phyloP scores from a whole-genome alignment of 371 early-diverging fungal genomes.

The Fennellomyces sp. region DNA sequence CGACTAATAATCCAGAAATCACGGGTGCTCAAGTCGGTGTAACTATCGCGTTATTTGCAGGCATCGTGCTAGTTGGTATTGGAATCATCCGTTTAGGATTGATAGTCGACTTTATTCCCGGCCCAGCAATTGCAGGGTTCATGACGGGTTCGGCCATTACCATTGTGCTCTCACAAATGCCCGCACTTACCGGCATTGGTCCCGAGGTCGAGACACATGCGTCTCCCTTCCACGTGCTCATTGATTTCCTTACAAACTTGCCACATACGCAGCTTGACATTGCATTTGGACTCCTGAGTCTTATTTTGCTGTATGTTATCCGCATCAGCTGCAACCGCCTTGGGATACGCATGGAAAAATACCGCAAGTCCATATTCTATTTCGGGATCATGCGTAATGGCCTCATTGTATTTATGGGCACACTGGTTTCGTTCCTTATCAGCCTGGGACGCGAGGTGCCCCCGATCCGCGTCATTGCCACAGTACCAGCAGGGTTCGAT shows the following conservation, averaged over 20 bases:
- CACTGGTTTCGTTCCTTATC: slow-evolving; percentile 39
- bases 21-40: slow-evolving; percentile 53
- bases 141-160: slow-evolving; percentile 76
- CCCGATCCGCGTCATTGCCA: slow-evolving; percentile 58
- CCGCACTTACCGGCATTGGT: slow-evolving; percentile 73
- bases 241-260: slow-evolving; percentile 43
- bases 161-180: slow-evolving; percentile 74
- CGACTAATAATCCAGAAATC: slow-evolving; percentile 18
- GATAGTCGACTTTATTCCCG: slow-evolving; percentile 85
- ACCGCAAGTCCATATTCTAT: slow-evolving; percentile 38
- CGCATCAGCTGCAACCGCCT: slow-evolving; percentile 25
- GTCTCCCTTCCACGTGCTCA: slow-evolving; percentile 52
- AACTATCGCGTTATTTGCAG: slow-evolving; percentile 56
- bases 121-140: slow-evolving; percentile 73
- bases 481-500: slow-evolving; percentile 72
- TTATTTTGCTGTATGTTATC: slow-evolving; percentile 43
- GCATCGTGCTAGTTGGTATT: slow-evolving; percentile 60
- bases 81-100: slow-evolving; percentile 80
- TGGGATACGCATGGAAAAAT: slow-evolving; percentile 20
- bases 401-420: slow-evolving; percentile 44
- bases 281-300: slow-evolving; percentile 47
- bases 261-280: slow-evolving; percentile 44
- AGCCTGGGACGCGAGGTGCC: slow-evolving; percentile 19
- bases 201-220: slow-evolving; percentile 58
- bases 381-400: slow-evolving; percentile 52